Evolutionary conservation across 345 rosid species (phyloP), one percentile per base, ranked within the genome.

Genomic region (Sapria himalayana): DNA sequence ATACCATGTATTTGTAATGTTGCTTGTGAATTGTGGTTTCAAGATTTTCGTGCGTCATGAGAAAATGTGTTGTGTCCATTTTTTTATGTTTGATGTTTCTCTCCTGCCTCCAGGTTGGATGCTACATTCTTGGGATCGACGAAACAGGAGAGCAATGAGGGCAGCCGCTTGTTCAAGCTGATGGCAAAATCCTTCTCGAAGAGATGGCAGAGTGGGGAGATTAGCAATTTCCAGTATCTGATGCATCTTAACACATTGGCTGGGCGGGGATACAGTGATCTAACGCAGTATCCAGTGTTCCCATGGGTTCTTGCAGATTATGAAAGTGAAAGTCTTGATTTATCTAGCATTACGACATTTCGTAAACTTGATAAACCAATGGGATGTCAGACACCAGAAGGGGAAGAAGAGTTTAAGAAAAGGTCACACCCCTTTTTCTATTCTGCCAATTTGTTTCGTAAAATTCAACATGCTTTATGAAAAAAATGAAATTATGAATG

Each of bases 171-270:
- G 40, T 91, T 91, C 55, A 91, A 71, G 67, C 37, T 73, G 54
- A 73, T 66, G 76, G 95, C 99, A 25, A 91, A 80, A 60, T 91
- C 99, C 45, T 91, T 91, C 59, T 91, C 99, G 9, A 91, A 77
- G 64, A 77, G 99, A 57, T 91, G 99, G 99, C 95, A 91, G 60
- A 91, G 72, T 63, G 99, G 99, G 61, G 99, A 91, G 67, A 91
- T 84, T 39, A 91, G 93, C 75, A 91, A 91, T 62, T 91, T 91
- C 57, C 95, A 91, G 57, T 91, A 91, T 68, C 79, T 91, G 48
- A 91, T 91, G 95, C 95, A 91, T 71, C 92, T 91, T 49, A 91
- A 91, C 61, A 91, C 99, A 37, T 60, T 91, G 61, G 99, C 95
- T 18, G 99, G 99, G 42, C 91, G 99, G 34, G 95, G 99, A 62